A percentile compares a stretch with the other conserved stretches of the same genome.
phyloP scores from a whole-genome alignment of 768 basidiomycete species.

The Suillus decipiens region DNA sequence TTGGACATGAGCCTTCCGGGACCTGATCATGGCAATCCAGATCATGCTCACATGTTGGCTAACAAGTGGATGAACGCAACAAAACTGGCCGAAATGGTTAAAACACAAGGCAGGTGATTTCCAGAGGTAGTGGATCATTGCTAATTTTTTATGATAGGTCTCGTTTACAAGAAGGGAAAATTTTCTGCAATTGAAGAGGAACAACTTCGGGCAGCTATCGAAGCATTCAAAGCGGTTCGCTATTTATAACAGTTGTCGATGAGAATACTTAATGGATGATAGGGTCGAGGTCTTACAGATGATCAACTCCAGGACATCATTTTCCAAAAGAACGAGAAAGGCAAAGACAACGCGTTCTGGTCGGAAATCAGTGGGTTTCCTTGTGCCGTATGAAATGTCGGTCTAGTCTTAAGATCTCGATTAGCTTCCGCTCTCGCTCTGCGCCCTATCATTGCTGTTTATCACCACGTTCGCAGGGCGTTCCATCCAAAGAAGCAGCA shows the following conservation, averaged over 20 bases:
- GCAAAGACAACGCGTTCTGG: constrained; percentile 73
- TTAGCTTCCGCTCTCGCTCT: constrained; percentile 69
- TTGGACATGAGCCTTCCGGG: constrained; percentile 46
- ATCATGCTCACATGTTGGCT: constrained; percentile 69
- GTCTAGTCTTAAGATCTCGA: constrained; percentile 10
- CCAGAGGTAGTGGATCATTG: not conserved
- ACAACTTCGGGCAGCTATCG: constrained; percentile 64
- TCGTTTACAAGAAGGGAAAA: constrained; percentile 88
- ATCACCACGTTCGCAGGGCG: constrained; percentile 73
- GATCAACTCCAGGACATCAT: constrained; percentile 64
- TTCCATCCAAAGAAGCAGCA: constrained; percentile 70
- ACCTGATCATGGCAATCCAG: constrained; percentile 45
- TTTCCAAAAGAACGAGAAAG: constrained; percentile 64
- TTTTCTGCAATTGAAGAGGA: constrained; percentile 80
- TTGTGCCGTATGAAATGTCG: constrained; percentile 1
- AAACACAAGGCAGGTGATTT: constrained; percentile 55
- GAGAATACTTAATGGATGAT: constrained; percentile 10
- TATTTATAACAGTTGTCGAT: not conserved
- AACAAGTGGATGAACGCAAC: constrained; percentile 77
- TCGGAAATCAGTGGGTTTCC: constrained; percentile 67
- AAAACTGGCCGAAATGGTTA: constrained; percentile 69
- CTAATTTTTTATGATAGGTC: constrained; percentile 44
- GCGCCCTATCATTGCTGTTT: constrained; percentile 81
- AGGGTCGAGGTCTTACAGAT: constrained; percentile 54
- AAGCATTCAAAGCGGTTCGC: constrained; percentile 59